Base-by-base conservation (phyloP, 352 stramenopile genomes). In the Pythium pyrilobum region DNA sequence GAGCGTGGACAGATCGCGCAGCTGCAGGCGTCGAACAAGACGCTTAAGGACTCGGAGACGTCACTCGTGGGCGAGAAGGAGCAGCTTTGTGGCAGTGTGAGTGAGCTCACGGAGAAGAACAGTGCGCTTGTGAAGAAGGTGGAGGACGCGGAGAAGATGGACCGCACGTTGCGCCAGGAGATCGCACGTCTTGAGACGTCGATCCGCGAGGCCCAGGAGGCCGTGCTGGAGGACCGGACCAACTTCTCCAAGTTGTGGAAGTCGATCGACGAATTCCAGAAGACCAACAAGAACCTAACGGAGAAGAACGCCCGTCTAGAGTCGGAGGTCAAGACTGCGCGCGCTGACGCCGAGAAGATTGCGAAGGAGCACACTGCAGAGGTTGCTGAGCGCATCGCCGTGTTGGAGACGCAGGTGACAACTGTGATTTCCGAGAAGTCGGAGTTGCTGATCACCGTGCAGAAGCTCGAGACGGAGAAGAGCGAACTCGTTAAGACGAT, bases 231-330 rank as follows among this genome's bases (percentile, higher is more conserved):
- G 41, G 47, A 61, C 36, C 48, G 49, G 25, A 62, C 52, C n/a
- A 67, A 62, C 47, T 62, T 67, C 29, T n/a, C 32, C 16, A 67
- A 67, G 59, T 39, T 67, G 23, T 67, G 59, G 59, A 61, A 67
- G 46, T 53, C 38, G 21, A 52, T 67, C 23, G 59, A 67, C 27
- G 52, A 67, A n/a, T 51, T 55, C 21, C 42, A 66, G 45, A 46
- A 41, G 24, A 28, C 59, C 23, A 67, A 61, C 52, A 67, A 61
- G 52, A 29, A 56, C 11, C 36, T 67, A 12, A 53, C 37, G 4
- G 59, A 61, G 20, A 67, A 67, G 52, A 67, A 62, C 47, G 34
- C 28, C 10, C 32, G 34, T 7, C 41, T 67, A 1, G 59, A 67
- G 10, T 32, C 38, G 8, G 59, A 67, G 34, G 39, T 62, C 15